These are phyloP conservation scores for Scleroderma bovista DNA, from an alignment of 768 basidiomycete species.

Conservation along the genomic window DNA sequence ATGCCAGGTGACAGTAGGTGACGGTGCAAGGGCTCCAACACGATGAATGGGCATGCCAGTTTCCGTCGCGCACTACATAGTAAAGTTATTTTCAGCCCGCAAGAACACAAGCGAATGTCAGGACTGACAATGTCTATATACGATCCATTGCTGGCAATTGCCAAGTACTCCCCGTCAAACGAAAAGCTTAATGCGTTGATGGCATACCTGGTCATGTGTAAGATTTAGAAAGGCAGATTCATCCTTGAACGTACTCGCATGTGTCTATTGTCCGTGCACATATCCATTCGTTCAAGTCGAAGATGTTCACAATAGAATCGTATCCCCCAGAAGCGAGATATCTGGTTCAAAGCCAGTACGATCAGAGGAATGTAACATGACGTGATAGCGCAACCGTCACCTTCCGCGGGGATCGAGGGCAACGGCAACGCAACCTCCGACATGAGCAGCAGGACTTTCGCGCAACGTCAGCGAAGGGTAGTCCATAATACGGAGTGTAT, in stretches of 20 bases:
- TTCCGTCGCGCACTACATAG: conserved; percentile 76
- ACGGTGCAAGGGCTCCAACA: conserved; percentile 64
- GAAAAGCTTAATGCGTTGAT: conserved; percentile 77
- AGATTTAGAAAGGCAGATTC: not conserved
- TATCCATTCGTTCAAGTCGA: conserved; percentile 78
- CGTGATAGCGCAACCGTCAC: conserved; percentile 27
- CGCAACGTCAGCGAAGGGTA: conserved; percentile 56
- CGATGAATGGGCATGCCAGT: conserved; percentile 71
- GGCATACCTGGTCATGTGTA: conserved; percentile 44
- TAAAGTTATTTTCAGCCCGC: not conserved
- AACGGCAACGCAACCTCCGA: conserved; percentile 72
- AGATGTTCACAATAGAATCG: conserved; percentile 80
- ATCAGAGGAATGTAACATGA: not conserved
- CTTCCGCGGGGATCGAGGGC: conserved; percentile 78
- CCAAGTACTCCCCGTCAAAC: conserved; percentile 77
- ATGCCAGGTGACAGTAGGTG: conserved; percentile 79
- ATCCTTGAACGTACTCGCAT: conserved; percentile 60
- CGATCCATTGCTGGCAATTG: conserved; percentile 63
- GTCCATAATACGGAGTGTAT: conserved; percentile 62
- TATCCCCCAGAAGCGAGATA: conserved; percentile 77
- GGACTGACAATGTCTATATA: conserved; percentile 72
- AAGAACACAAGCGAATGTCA: not conserved
- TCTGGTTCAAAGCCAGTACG: conserved; percentile 26
- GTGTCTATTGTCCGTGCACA: conserved; percentile 68
- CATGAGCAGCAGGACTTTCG: conserved; percentile 68